Conservation (phyloP, 179 eudicot species). For the Corrigiola litoralis region DNA sequence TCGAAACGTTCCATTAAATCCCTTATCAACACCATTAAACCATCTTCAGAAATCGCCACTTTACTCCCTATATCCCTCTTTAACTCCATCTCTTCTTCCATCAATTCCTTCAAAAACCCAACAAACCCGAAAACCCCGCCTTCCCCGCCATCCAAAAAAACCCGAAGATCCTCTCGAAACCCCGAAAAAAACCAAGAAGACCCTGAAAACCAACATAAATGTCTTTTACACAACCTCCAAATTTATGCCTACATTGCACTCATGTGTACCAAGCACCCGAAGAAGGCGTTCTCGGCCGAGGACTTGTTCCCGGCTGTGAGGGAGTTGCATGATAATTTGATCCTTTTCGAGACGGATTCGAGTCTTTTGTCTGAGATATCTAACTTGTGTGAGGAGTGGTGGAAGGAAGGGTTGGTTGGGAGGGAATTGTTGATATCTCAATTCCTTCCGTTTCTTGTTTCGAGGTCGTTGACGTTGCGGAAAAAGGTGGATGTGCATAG, state of each 20-base stretch:
- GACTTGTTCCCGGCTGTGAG: slow-evolving; percentile 60
- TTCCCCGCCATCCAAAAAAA: slow-evolving; percentile 60
- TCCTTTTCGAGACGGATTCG: slow-evolving; percentile 66
- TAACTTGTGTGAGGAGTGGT: slow-evolving; percentile 80
- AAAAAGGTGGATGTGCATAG: slow-evolving; percentile 87
- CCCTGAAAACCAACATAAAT: slow-evolving; percentile 15
- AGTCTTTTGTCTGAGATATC: slow-evolving; percentile 58
- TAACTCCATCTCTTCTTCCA: slow-evolving; percentile 42
- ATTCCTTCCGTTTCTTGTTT: slow-evolving; percentile 60
- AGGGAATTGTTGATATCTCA: slow-evolving; percentile 75
- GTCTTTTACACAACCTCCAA: slow-evolving; percentile 42
- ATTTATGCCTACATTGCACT: slow-evolving; percentile 48
- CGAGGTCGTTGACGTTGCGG: slow-evolving; percentile 64
- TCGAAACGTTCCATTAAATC: slow-evolving; percentile 66
- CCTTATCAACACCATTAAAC: slow-evolving; percentile 46
- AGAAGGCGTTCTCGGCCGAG: slow-evolving; percentile 37
- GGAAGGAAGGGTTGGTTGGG: slow-evolving; percentile 66
- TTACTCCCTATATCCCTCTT: slow-evolving; percentile 64
- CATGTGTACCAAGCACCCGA: slow-evolving; percentile 60
- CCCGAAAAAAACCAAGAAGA: slow-evolving; percentile 12
- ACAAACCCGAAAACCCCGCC: slow-evolving; percentile 34
- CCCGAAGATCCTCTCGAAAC: slow-evolving; percentile 50
- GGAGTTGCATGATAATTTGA: slow-evolving; percentile 72
- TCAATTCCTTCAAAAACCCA: slow-evolving; percentile 41
- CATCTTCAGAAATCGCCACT: slow-evolving; percentile 46